Base-by-base conservation (phyloP, 768 basidiomycete genomes). In the Naganishia onofrii region DNA sequence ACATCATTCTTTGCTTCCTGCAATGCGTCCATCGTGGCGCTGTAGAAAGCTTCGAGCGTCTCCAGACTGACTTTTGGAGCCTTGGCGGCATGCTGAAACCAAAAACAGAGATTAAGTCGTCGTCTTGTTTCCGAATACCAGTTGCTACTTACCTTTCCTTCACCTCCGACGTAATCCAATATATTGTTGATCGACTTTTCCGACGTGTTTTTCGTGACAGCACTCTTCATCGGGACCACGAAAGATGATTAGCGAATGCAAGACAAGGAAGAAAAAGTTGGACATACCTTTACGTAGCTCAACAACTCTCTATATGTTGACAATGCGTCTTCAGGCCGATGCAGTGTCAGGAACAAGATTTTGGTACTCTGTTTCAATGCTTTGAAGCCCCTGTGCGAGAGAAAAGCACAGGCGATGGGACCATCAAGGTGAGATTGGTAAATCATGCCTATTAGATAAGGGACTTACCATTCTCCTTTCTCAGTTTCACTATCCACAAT, bases 111-210 rank as follows among this genome's bases (percentile, higher is more conserved):
- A 28, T 52, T 56, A 7, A 58, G 15, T 19, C 13, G 44, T 34
- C 34, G 23, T 48, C 34, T 9, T 48, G 36, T 42, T 5, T 15
- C 36, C 31, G 21, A 34, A 19, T 0, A 10, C 26, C 23, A 12
- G 74, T 72, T 34, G 26, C 79, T 90, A 90, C 58, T 89, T 87
- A 68, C 85, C 82, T 89, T 86, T 0, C 88, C 89, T 66, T 83
- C 83, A 56, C 93, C 93, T 13, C 93, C 93, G 48, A 98, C 96
- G 75, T 98, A 98, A 80, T 99, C 96, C 73, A 99, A 84, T 73
- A 99, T 96, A 68, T 91, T 91, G 79, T 99, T 99, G 84, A 99
- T 99, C 21, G 91, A 90, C 84, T 98, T 99, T 81, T 99, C 96
- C 13, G 95, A 93, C 77, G 95, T 79, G 60, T 80, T 80, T 58